Evolutionary conservation across 2,329 filamentous ascomycete genomes (phyloP).

Genomic region (Hypoxylon sp.): DNA sequence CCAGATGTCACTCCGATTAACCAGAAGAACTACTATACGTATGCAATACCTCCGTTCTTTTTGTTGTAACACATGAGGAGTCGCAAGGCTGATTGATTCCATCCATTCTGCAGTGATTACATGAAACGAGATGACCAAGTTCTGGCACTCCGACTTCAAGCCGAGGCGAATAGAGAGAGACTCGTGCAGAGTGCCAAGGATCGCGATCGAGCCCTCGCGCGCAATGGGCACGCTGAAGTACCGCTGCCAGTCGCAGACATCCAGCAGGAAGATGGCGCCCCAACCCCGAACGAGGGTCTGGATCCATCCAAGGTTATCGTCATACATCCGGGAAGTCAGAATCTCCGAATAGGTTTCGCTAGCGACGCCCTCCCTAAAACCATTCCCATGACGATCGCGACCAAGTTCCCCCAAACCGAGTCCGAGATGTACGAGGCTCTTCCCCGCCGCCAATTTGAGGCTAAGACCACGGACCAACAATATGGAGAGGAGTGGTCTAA

Average conservation of each 20-base stretch:
- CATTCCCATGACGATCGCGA: slow-evolving; percentile 91
- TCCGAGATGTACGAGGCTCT: slow-evolving; percentile 85
- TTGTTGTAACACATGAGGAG: neutral
- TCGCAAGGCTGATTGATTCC: slow-evolving; percentile 45
- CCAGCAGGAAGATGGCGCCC: slow-evolving; percentile 69
- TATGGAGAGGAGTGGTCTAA: slow-evolving; percentile 87
- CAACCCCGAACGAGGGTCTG: slow-evolving; percentile 70
- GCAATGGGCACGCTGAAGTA: slow-evolving; percentile 77
- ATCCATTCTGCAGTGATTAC: slow-evolving; percentile 77
- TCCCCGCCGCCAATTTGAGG: slow-evolving; percentile 77
- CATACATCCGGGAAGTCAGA: slow-evolving; percentile 95
- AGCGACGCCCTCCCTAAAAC: slow-evolving; percentile 96
- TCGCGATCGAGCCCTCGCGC: slow-evolving; percentile 85
- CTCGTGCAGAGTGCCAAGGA: slow-evolving; percentile 91
- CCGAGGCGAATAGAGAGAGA: slow-evolving; percentile 86
- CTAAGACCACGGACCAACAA: slow-evolving; percentile 78
- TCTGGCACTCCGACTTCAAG: slow-evolving; percentile 87
- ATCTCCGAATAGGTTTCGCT: slow-evolving; percentile 93
- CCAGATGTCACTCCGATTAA: slow-evolving; percentile 94
- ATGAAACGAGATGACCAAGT: slow-evolving; percentile 98
- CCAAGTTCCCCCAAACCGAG: slow-evolving; percentile 82
- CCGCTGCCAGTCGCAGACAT: slow-evolving; percentile 73
- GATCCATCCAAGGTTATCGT: slow-evolving; percentile 93
- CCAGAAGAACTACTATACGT: slow-evolving; percentile 99
- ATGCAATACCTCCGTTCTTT: slow-evolving; percentile 53